Percentiles rank a stretch among this genome's conserved stretches.
These are phyloP conservation scores for Climacium dendroides DNA, from an alignment of 225 moss, liverwort and hornwort genomes.

Conservation along the genomic window DNA sequence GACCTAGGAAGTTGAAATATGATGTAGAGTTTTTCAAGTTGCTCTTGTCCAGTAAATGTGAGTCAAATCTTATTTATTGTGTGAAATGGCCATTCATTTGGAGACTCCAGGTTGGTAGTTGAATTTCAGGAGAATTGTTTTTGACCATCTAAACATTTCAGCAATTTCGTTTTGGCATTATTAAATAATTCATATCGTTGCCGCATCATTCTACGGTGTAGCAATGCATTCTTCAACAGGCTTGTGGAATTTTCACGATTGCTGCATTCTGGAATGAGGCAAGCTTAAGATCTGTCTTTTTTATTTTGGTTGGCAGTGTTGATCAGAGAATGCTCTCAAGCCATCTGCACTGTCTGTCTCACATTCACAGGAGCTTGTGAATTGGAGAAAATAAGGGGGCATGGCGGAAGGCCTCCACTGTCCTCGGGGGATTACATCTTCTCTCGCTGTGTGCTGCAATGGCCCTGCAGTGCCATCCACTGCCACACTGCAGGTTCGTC, in stretches of 20 bases:
- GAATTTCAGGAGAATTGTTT: background rate
- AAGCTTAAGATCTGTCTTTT: background rate
- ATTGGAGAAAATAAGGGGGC: background rate
- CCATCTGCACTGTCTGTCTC: background rate
- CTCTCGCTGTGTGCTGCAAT: background rate
- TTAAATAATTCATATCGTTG: background rate
- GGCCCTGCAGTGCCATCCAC: background rate
- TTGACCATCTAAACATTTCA: background rate
- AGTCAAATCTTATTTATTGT: background rate
- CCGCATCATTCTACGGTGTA: background rate
- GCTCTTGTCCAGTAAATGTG: background rate
- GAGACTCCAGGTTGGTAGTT: background rate
- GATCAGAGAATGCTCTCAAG: background rate
- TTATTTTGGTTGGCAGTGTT: background rate
- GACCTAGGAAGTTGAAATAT: background rate
- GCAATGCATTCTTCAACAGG: background rate
- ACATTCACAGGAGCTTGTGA: background rate
- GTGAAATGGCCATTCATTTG: background rate
- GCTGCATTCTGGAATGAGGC: background rate
- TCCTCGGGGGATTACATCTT: slow-evolving; percentile 1
- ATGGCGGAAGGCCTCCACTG: slow-evolving; percentile 4
- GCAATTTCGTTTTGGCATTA: background rate
- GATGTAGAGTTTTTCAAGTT: background rate
- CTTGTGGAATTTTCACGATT: background rate
- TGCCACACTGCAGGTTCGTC: background rate